These are phyloP conservation scores for Pleurotus sapidus DNA, from an alignment of 768 basidiomycete species.

Conservation along the genomic window DNA sequence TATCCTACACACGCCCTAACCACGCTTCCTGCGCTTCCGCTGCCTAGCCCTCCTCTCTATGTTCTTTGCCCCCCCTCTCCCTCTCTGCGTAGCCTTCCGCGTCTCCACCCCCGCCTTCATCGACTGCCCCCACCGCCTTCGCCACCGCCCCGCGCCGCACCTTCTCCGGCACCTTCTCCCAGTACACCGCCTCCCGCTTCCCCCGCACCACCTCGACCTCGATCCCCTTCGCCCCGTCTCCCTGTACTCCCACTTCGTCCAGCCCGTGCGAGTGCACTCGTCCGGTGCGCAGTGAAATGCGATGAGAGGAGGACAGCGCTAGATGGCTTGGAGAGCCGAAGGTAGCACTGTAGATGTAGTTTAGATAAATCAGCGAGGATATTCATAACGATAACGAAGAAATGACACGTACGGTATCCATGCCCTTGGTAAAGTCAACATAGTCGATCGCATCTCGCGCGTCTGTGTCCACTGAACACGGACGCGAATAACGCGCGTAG, in stretches of 20 bases:
- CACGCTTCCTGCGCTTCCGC: neutral
- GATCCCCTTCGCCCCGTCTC: constrained; percentile 26
- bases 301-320: constrained; percentile 43
- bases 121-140: constrained; percentile 28
- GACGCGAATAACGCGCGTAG: constrained; percentile 55
- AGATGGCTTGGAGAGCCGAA: constrained; percentile 57
- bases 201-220: constrained; percentile 57
- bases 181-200: constrained; percentile 68
- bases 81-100: neutral
- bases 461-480: constrained; percentile 26
- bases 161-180: constrained; percentile 78
- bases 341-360: constrained; percentile 51
- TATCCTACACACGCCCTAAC: too few species aligned
- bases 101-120: neutral
- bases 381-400: too few species aligned
- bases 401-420: constrained; percentile 50
- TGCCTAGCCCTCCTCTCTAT: neutral
- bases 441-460: constrained; percentile 51
- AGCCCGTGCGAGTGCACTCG: constrained; percentile 48
- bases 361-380: neutral
- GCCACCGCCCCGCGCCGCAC: constrained; percentile 59
- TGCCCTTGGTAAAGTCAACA: constrained; percentile 75
- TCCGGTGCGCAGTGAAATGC: constrained; percentile 36
- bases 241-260: constrained; percentile 44
- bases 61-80: constrained; percentile 1